Base-by-base conservation (phyloP, 257 asterid species). In the Catharanthus roseus region DNA sequence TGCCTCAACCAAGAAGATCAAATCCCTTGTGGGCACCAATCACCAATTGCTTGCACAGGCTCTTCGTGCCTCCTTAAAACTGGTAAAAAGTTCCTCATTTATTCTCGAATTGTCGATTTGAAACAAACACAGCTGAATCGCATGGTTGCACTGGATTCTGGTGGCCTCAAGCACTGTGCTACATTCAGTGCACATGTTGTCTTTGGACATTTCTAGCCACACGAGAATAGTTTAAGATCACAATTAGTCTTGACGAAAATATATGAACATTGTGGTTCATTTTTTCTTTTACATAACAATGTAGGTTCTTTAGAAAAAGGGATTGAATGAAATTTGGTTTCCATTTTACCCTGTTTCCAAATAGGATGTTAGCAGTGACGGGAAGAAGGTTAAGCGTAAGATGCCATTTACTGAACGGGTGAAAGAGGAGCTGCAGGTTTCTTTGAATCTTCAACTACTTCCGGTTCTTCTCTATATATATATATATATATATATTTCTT, bases 351-450 rank as follows among this genome's bases (percentile, higher is more conserved):
- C 21, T 31, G 6, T 13, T 44, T 49, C 33, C 39, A 10, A 54
- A 18, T 31, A 93, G 96, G 79, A 86, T 61, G 97, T 90, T 34
- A 95, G 96, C 89, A 78, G 54, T 67, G 99, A 95, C 55, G 92
- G 92, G n/a, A 95, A 88, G 86, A 95, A 82, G 85, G 97, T 95
- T 67, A 88, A 76, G 70, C 87, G 97, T 3, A 91, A 83, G 72
- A 19, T 67, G 1, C 87, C 95, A 31, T 91, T 91, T 72, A 87
- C 93, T 0, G 99, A 95, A 10, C 89, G 83, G 76, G 98, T 88
- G 26, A 95, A 87, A 74, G 97, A 95, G 79, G 99, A 95, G 71
- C 84, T 95, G 76, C 98, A 88, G 92, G 98, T 92, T 26, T 26
- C 4, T 67, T 15, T 9, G 51, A 2, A 36, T 62, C 49, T 41